Conservation (phyloP, 139 green algal genomes). For the Yamagishiella unicocca region DNA sequence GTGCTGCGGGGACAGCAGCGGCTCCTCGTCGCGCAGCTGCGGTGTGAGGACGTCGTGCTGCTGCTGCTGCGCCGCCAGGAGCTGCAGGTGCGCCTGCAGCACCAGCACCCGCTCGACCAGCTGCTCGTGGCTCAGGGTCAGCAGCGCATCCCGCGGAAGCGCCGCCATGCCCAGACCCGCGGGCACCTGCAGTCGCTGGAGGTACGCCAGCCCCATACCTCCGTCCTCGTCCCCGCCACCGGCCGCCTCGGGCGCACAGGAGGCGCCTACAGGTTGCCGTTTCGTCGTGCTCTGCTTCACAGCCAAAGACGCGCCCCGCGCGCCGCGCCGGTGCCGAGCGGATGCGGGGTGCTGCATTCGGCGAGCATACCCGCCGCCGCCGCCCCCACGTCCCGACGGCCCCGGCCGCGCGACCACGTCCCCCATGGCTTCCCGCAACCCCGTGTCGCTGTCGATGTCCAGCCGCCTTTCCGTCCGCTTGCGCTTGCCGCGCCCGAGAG, state of each 20-base stretch:
- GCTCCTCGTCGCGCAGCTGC: not conserved
- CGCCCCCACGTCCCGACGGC: not conserved
- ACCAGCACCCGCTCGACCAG: slow-evolving; percentile 37
- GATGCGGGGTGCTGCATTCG: not conserved
- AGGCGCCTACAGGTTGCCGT: not conserved
- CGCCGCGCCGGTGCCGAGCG: not conserved
- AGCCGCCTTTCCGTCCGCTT: not conserved
- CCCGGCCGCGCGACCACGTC: not conserved
- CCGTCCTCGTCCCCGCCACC: not conserved
- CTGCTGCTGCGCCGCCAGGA: not conserved
- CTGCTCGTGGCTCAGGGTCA: slow-evolving; percentile 29
- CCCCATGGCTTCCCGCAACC: not conserved
- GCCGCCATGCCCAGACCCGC: not conserved
- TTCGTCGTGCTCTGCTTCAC: slow-evolving; percentile 11
- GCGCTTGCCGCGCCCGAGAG: slow-evolving; percentile 3
- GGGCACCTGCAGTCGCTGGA: not conserved
- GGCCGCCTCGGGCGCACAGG: not conserved
- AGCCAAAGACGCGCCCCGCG: not conserved
- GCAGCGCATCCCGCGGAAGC: slow-evolving; percentile 26
- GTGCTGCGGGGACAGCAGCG: not conserved
- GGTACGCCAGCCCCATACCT: not conserved
- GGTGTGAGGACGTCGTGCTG: not conserved
- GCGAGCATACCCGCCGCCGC: not conserved
- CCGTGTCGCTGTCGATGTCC: not conserved
- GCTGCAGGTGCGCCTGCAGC: slow-evolving; percentile 23